These are phyloP conservation scores for Aspergillus ostianus DNA, from an alignment of 495 filamentous ascomycete species.

Conservation along the genomic window DNA sequence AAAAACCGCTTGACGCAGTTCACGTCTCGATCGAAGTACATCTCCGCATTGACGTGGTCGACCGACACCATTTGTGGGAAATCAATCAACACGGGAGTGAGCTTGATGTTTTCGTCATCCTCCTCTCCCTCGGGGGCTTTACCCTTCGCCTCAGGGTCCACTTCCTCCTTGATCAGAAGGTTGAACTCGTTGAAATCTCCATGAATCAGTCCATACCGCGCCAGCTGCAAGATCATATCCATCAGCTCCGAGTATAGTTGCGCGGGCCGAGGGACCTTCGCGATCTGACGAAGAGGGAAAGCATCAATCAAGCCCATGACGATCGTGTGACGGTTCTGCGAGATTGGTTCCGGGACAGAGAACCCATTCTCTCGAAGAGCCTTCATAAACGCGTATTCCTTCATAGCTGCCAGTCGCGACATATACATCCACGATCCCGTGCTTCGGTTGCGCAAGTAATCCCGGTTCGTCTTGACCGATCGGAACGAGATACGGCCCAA, in stretches of 20 bases:
- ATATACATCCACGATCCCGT: conserved; percentile 96
- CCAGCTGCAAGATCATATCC: conserved; percentile 77
- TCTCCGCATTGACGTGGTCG: conserved; percentile 86
- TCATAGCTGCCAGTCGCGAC: conserved; percentile 83
- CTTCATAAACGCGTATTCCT: conserved; percentile 91
- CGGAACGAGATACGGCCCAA: conserved; percentile 96
- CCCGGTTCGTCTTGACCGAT: conserved; percentile 89
- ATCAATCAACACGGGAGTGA: conserved; percentile 80
- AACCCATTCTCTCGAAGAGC: conserved; percentile 79
- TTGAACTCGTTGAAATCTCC: conserved; percentile 99
- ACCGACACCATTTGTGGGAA: conserved; percentile 99
- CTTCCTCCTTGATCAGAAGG: conserved; percentile 80
- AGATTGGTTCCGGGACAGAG: conserved; percentile 80
- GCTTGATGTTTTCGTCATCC: conserved; percentile 33
- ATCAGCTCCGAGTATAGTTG: conserved; percentile 85
- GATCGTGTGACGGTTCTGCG: conserved; percentile 88
- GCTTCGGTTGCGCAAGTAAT: conserved; percentile 83
- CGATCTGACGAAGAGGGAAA: conserved; percentile 83
- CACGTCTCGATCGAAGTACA: conserved; percentile 95
- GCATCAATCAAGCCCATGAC: conserved; percentile 91
- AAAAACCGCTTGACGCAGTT: conserved; percentile 94
- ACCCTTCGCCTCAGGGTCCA: conserved; percentile 38
- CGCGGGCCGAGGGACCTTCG: conserved; percentile 73
- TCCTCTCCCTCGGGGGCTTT: conserved; percentile 37
- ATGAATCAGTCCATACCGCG: conserved; percentile 88